Conservation (phyloP, 305 asterid genomes). For the Solanum hybrid region DNA sequence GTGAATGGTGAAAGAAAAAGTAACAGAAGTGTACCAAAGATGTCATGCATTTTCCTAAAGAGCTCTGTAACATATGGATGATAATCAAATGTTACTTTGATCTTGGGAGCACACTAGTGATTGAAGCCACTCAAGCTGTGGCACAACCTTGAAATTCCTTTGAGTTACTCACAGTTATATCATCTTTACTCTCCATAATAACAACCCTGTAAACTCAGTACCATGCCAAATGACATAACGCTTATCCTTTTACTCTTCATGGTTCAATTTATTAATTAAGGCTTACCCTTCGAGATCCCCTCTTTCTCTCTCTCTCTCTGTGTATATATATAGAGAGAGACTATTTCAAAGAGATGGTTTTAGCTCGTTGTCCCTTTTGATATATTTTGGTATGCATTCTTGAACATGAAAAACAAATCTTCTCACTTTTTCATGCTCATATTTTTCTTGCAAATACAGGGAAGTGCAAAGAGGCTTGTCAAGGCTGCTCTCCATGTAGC, state of each 20-base stretch:
- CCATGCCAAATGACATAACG: background rate
- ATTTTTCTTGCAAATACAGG: slow-evolving; percentile 15
- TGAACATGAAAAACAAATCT: background rate
- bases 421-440: background rate
- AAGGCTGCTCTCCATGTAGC: slow-evolving; percentile 35
- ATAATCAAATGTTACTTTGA: background rate
- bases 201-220: background rate
- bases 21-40: background rate
- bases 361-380: background rate
- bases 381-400: background rate
- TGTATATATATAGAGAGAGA: too few relatives aligned
- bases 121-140: background rate
- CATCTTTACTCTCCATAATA: background rate
- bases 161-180: background rate
- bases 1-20: background rate
- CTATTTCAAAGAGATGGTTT: background rate
- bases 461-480: slow-evolving; percentile 32
- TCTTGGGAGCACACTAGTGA: background rate
- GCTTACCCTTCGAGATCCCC: background rate
- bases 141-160: background rate
- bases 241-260: background rate
- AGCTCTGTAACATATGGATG: background rate
- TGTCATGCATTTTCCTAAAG: background rate
- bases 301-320: rapidly evolving
- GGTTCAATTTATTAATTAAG: background rate